Evolutionary conservation across 805 yeast species (phyloP).

Genomic region (Starmerella gropengiesseri): DNA sequence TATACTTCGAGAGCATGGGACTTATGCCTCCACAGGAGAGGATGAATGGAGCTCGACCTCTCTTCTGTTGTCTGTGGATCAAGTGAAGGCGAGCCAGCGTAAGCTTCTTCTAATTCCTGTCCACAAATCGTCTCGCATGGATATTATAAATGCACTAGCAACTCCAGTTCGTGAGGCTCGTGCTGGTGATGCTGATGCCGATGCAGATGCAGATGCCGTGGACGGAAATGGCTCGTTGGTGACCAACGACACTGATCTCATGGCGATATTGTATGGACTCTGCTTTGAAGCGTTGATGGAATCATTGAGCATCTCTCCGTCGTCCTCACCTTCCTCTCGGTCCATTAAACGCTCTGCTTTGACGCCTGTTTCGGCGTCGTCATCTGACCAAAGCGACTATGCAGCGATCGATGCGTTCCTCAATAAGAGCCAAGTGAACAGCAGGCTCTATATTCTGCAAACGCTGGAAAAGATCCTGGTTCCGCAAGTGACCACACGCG

Average conservation of each 20-base stretch:
- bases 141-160: slow-evolving; percentile 65
- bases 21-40: slow-evolving; percentile 45
- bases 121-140: slow-evolving; percentile 60
- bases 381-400: neutral
- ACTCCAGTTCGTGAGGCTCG: no score
- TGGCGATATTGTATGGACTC: slow-evolving; percentile 57
- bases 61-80: slow-evolving; percentile 26
- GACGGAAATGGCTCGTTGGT: slow-evolving; percentile 46
- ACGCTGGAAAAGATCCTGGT: slow-evolving; percentile 49
- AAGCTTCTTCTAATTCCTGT: slow-evolving; percentile 36
- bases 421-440: neutral
- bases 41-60: slow-evolving; percentile 23
- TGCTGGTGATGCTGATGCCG: no score
- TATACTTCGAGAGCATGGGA: slow-evolving; percentile 61
- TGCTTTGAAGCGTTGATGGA: slow-evolving; percentile 65
- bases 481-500: slow-evolving; percentile 44
- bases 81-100: slow-evolving; percentile 27
- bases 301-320: slow-evolving; percentile 15
- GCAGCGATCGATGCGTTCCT: neutral
- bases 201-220: slow-evolving; percentile 42
- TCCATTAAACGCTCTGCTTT: no score
- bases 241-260: neutral
- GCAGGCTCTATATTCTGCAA: slow-evolving; percentile 31
- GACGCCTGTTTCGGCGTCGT: neutral
- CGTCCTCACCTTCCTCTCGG: neutral